These are phyloP conservation scores for Stemphylium lycopersici DNA, from an alignment of 2,329 filamentous ascomycete genomes.

Conservation along the genomic window DNA sequence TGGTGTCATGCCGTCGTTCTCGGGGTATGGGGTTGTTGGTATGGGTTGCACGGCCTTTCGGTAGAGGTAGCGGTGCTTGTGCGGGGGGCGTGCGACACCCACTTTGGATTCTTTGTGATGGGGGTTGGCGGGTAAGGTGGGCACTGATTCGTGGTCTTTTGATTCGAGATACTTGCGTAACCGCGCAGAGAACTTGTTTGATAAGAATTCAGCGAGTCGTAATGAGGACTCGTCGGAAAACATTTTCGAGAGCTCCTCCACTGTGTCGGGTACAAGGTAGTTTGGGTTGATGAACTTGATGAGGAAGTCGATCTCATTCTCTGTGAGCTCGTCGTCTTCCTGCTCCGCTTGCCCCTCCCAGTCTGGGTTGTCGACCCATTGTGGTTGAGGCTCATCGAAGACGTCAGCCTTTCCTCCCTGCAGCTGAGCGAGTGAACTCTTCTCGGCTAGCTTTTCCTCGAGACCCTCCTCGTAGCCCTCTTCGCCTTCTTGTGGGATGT, in stretches of 20 bases:
- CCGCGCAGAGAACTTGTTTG: constrained; percentile 73
- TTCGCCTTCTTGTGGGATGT: constrained; percentile 94
- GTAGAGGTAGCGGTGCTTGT: constrained; percentile 94
- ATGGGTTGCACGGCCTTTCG: constrained; percentile 61
- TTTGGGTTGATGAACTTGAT: constrained; percentile 88
- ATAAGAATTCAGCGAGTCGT: constrained; percentile 78
- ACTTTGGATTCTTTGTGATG: constrained; percentile 47
- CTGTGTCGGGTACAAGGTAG: constrained; percentile 89
- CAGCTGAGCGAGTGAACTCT: constrained; percentile 89
- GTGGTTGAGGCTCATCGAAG: constrained; percentile 78
- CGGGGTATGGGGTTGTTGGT: constrained; percentile 42
- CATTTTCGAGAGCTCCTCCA: constrained; percentile 78
- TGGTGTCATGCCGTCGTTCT: constrained; percentile 43
- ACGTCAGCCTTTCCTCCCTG: constrained; percentile 84
- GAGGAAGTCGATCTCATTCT: constrained; percentile 84
- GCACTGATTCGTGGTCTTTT: constrained; percentile 51
- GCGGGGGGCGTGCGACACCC: constrained; percentile 80
- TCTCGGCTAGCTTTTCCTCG: constrained; percentile 85
- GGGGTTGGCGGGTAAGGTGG: constrained; percentile 49
- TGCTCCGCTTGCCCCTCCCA: constrained; percentile 49
- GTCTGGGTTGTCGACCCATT: constrained; percentile 56
- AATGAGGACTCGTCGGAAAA: constrained; percentile 87
- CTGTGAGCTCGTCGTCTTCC: constrained; percentile 67
- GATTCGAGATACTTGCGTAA: constrained; percentile 74
- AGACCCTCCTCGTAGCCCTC: constrained; percentile 87